Conservation (phyloP, 1,284 basidiomycete genomes). For the Puccinia polysora region DNA sequence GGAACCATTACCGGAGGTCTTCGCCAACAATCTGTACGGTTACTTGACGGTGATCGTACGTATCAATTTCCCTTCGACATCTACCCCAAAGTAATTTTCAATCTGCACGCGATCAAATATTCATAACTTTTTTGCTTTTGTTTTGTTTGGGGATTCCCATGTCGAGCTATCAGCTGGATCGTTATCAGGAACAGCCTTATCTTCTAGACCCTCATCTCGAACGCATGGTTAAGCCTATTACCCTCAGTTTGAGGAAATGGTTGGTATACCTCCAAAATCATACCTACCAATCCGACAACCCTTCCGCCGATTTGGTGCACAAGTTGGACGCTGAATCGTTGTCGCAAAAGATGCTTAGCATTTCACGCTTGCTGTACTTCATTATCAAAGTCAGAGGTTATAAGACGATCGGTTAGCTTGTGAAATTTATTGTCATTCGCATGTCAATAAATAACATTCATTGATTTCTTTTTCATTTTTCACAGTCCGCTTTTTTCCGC, state of each 20-base stretch:
- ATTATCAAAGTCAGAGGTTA: constrained; percentile 85
- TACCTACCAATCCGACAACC: constrained; percentile 51
- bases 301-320: constrained; percentile 49
- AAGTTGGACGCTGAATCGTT: constrained; percentile 50
- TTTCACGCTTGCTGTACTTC: constrained; percentile 69
- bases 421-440: constrained; percentile 5
- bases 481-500: constrained; percentile 82
- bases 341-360: constrained; percentile 54
- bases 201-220: constrained; percentile 95
- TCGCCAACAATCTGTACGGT: constrained; percentile 6
- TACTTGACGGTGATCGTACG: constrained; percentile 18
- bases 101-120: not conserved
- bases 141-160: not conserved
- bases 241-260: constrained; percentile 63
- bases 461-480: not conserved
- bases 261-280: constrained; percentile 57
- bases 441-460: not conserved
- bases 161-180: constrained; percentile 62
- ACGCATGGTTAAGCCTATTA: constrained; percentile 70
- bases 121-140: not conserved
- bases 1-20: constrained; percentile 15
- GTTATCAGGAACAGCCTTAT: constrained; percentile 89
- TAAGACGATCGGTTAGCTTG: constrained; percentile 78
- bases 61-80: not conserved
- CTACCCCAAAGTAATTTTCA: not conserved